These are phyloP conservation scores for Dionaea muscipula DNA, from an alignment of 179 eudicot genomes.

Conservation along the genomic window DNA sequence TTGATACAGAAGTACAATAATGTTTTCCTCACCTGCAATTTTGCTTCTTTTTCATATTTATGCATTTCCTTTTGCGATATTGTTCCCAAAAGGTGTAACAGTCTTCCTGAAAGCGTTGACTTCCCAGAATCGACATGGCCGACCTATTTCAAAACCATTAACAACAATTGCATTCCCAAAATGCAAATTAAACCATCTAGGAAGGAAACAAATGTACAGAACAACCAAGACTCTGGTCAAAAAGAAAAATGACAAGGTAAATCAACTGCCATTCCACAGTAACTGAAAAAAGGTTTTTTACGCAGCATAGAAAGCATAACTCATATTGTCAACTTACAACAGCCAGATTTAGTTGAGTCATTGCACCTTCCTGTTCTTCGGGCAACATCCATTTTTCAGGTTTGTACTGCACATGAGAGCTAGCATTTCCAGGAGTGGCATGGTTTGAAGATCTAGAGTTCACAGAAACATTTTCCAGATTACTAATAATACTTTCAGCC, in stretches of 20 bases:
- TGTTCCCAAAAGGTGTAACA: conserved; percentile 71
- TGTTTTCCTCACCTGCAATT: conserved; percentile 37
- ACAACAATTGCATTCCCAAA: background rate
- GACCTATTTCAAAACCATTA: conserved; percentile 31
- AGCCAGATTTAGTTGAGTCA: conserved; percentile 81
- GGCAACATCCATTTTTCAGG: conserved; percentile 90
- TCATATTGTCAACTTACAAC: conserved; percentile 44
- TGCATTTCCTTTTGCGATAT: conserved; percentile 86
- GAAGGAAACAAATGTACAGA: no score
- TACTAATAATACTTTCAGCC: conserved; percentile 23
- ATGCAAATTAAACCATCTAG: background rate
- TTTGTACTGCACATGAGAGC: conserved; percentile 35
- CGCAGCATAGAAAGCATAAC: background rate
- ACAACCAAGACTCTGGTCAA: no score
- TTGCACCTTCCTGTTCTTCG: conserved; percentile 29
- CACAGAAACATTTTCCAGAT: conserved; percentile 27
- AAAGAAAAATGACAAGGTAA: no score
- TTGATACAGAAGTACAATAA: background rate
- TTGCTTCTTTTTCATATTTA: conserved; percentile 85
- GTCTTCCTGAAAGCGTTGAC: conserved; percentile 91
- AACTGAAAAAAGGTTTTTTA: background rate
- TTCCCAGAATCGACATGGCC: conserved; percentile 99
- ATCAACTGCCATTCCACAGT: no score
- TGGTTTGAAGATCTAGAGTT: conserved; percentile 39
- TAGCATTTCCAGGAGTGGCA: conserved; percentile 22